Evolutionary conservation across 257 asterid species (phyloP), one percentile per base, ranked within the genome.

Genomic region (Solanum okadae): DNA sequence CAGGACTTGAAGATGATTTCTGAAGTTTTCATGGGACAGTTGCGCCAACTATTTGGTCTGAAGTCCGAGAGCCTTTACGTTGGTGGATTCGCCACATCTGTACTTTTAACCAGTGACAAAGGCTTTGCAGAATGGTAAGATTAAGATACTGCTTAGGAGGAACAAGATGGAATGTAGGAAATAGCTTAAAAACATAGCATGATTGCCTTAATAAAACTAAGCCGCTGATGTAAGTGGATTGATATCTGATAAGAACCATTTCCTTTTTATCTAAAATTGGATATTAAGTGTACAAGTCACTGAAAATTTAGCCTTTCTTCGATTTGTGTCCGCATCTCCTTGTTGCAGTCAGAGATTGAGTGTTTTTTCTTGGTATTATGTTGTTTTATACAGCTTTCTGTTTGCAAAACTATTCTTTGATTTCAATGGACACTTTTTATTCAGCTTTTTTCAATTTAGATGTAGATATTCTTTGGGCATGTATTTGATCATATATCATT

Each of bases 41-140:
- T 97, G 87, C 95, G 98, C 73, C 99, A 97, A 93, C 95, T 97
- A 84, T 96, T 97, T 89, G 99, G 99, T 86, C 92, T 97, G 91
- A 96, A 93, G 90, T 96, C 98, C 23, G 90, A 91, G 89, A 93
- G 92, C 90, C 86, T 89, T 34, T 90, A 93, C 83, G 88, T 86
- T 87, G 96, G 95, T 90, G 93, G 92, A 89, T 92, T 94, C 75
- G 92, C 93, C 89, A 91, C 92, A 49, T 77, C 89, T 73, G 90
- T 88, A 83, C 93, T 94, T 85, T 89, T 97, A 91, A 86, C 99
- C 88, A 95, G 98, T 90, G 93, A 93, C 89, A 95, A 93, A 92
- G 99, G 99, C 91, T 97, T 96, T 90, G 90, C 99, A 31, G 92
- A 93, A 92, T 97, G 99, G 99, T 97, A 88, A 94, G 98, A 70